These are phyloP conservation scores for Apophysomyces ossiformis DNA, from an alignment of 371 early-diverging fungal species.

Conservation along the genomic window DNA sequence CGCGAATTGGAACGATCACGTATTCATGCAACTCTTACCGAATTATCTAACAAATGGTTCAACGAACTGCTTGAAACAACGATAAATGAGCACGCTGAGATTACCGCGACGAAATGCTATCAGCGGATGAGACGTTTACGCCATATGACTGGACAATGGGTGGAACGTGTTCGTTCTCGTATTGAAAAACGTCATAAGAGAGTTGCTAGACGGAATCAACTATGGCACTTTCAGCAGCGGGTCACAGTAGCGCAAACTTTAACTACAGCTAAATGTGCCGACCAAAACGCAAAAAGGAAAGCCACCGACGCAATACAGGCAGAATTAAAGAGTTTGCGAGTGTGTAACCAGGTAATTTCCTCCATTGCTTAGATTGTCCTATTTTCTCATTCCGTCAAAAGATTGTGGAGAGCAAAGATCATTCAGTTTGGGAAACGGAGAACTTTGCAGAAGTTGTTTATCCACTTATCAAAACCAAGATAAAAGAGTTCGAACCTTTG, in stretches of 20 bases:
- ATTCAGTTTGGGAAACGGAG: conserved; percentile 33
- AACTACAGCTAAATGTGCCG: neutral
- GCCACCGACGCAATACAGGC: conserved; percentile 3
- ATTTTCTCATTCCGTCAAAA: neutral
- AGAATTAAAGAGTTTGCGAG: conserved; percentile 6
- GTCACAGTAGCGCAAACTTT: neutral
- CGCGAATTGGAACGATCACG: conserved; percentile 11
- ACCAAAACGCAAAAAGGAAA: conserved; percentile 8
- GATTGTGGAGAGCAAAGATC: conserved; percentile 6
- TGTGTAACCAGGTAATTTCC: conserved; percentile 7
- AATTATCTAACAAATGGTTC: conserved; percentile 4
- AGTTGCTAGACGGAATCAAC: conserved; percentile 4
- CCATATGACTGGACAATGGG: conserved; percentile 12
- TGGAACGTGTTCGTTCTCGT: conserved; percentile 17
- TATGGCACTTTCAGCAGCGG: conserved; percentile 14
- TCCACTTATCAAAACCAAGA: conserved; percentile 19
- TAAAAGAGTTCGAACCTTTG: conserved; percentile 2
- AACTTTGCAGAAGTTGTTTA: conserved; percentile 28
- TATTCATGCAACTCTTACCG: conserved; percentile 10
- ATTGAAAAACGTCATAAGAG: conserved; percentile 17
- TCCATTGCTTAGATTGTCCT: neutral
- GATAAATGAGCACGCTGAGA: conserved; percentile 6
- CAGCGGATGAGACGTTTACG: conserved; percentile 10
- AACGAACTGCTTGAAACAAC: conserved; percentile 9
- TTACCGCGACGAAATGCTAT: conserved; percentile 7